A percentile compares a stretch with the other conserved stretches of the same genome.
These are phyloP conservation scores for Plectranthus barbatus DNA, from an alignment of 257 asterid species.

Conservation along the genomic window DNA sequence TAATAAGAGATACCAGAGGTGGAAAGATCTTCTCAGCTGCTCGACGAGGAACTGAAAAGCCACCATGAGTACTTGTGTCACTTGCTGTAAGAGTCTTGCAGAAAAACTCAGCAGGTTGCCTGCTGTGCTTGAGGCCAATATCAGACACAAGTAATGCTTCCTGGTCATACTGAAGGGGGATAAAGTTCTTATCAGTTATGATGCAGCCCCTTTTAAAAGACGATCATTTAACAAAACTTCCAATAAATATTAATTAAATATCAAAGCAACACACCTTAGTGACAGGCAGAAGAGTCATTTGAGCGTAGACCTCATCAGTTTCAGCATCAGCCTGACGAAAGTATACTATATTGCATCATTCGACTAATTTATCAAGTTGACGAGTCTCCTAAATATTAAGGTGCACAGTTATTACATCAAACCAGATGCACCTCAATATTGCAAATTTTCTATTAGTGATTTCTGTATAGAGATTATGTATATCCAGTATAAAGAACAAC, in stretches of 20 bases:
- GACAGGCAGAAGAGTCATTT: conserved; percentile 97
- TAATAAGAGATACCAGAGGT: conserved; percentile 49
- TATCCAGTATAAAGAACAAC: no score
- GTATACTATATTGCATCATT: background rate
- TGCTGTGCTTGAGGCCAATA: conserved; percentile 71
- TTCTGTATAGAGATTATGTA: no score
- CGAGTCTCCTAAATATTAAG: no score
- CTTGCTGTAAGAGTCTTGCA: conserved; percentile 97
- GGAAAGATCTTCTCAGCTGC: conserved; percentile 99
- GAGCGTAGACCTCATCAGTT: conserved; percentile 97
- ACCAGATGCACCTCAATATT: background rate
- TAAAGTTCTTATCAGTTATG: background rate
- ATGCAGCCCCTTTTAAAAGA: background rate
- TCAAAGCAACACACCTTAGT: conserved; percentile 34
- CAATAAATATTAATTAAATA: background rate
- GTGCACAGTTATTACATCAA: background rate
- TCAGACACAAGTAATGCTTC: conserved; percentile 85
- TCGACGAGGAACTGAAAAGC: conserved; percentile 96
- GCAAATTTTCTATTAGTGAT: background rate
- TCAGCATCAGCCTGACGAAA: conserved; percentile 81
- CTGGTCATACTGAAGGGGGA: conserved; percentile 60
- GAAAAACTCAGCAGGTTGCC: conserved; percentile 88
- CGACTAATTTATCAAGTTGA: background rate
- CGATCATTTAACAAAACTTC: background rate
- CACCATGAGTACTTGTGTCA: conserved; percentile 99